Evolutionary conservation across 1,284 basidiomycete genomes (phyloP).

Genomic region (Baeospora myosura): DNA sequence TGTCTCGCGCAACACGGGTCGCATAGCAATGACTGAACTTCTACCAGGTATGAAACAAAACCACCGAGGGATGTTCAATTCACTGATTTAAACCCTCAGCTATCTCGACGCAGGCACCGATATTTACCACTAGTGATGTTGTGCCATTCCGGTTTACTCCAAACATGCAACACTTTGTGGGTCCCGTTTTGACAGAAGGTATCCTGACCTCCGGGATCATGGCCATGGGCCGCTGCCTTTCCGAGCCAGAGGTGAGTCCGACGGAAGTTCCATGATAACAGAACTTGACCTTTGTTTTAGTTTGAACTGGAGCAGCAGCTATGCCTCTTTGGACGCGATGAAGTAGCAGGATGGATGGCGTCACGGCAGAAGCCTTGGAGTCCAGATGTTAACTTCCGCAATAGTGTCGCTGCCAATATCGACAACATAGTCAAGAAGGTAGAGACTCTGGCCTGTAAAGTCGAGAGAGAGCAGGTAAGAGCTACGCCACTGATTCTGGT

Average conservation of each 20-base stretch:
- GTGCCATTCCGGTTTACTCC: constrained; percentile 97
- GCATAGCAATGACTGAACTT: constrained; percentile 87
- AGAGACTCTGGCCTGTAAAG: constrained; percentile 79
- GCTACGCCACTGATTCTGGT: background rate
- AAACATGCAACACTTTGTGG: constrained; percentile 93
- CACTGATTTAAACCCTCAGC: constrained; percentile 19
- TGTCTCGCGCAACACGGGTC: constrained; percentile 82
- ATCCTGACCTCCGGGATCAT: constrained; percentile 82
- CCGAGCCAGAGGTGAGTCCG: constrained; percentile 77
- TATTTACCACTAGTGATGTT: constrained; percentile 75
- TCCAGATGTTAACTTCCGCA: constrained; percentile 59
- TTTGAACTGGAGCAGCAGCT: constrained; percentile 85
- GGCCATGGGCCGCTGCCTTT: constrained; percentile 86
- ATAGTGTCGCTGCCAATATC: constrained; percentile 67
- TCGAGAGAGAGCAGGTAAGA: constrained; percentile 72
- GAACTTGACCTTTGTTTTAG: constrained; percentile 30
- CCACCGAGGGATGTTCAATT: background rate
- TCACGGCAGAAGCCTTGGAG: constrained; percentile 43
- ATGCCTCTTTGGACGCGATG: constrained; percentile 88
- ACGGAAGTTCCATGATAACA: constrained; percentile 1
- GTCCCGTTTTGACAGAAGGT: constrained; percentile 86
- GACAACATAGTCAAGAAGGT: constrained; percentile 81
- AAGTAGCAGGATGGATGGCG: constrained; percentile 73
- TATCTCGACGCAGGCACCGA: constrained; percentile 38
- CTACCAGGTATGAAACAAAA: constrained; percentile 60